These are phyloP conservation scores for Wickerhamomyces silvicola DNA, from an alignment of 805 yeast species.

Conservation along the genomic window DNA sequence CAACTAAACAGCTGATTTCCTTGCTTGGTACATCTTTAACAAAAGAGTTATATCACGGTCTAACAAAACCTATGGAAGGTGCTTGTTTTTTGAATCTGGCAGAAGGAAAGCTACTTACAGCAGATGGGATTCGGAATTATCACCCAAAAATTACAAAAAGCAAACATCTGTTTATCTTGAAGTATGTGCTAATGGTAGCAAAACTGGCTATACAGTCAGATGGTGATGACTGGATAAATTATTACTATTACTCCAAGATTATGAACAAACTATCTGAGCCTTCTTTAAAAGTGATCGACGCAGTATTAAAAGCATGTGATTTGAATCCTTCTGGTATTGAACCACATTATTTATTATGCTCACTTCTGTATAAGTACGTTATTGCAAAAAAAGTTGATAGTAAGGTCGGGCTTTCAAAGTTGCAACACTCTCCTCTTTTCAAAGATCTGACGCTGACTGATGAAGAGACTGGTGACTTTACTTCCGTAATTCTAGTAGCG, in stretches of 20 bases:
- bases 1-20: slow-evolving; percentile 31
- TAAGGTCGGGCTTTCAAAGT: slow-evolving; percentile 30
- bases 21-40: slow-evolving; percentile 49
- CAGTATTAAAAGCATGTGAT: slow-evolving; percentile 38
- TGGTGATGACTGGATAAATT: slow-evolving; percentile 53
- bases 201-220: slow-evolving; percentile 39
- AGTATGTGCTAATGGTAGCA: slow-evolving; percentile 36
- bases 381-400: slow-evolving; percentile 28
- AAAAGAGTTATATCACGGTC: slow-evolving; percentile 40
- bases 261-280: slow-evolving; percentile 40
- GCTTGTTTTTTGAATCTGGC: slow-evolving; percentile 37
- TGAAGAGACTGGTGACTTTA: slow-evolving; percentile 11
- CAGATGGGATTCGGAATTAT: slow-evolving; percentile 2
- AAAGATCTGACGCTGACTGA: slow-evolving; percentile 15
- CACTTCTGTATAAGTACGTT: slow-evolving; percentile 52
- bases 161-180: slow-evolving; percentile 17
- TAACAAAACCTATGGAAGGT: slow-evolving; percentile 55
- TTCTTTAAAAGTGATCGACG: slow-evolving; percentile 30
- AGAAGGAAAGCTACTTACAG: slow-evolving; percentile 19
- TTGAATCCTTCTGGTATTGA: slow-evolving; percentile 46
- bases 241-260: slow-evolving; percentile 52
- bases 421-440: slow-evolving; percentile 29
- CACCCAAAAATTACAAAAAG: slow-evolving; percentile 2
- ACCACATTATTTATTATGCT: slow-evolving; percentile 65
- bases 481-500: slow-evolving; percentile 37